Evolutionary conservation across 2,329 filamentous ascomycete genomes (phyloP), one percentile per base, ranked within the genome.

Genomic region (Ustulina deusta): DNA sequence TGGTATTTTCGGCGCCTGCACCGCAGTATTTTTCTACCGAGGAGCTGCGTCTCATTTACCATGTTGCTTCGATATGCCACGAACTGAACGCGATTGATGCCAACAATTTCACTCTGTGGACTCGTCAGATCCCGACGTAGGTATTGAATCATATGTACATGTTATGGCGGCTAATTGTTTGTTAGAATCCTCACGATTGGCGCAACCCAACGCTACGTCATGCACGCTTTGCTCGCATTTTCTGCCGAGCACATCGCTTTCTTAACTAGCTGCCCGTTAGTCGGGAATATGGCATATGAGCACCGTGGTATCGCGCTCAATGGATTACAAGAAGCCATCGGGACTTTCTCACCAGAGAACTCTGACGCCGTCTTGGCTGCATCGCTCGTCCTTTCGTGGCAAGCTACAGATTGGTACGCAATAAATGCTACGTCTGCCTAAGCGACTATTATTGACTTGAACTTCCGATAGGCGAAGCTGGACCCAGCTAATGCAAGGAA

Each of bases 241-340:
- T 97, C 96, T n/a, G 95, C 96, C 61, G 95, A 93, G 76, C 94
- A 98, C 81, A 88, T 99, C 71, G 92, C 94, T 54, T 97, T 93
- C 86, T 87, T 97, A 74, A 96, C 93, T 60, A 90, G 93, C 75
- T 97, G 94, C 75, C 89, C 90, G 42, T 89, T 96, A 72, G 95
- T 94, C 29, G 91, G 92, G 71, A 94, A 94, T 81, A 89, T 98
- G 80, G 93, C 93, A 22, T 96, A 94, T 76, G 92, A 97, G 78
- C 93, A 98, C 79, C 91, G 93, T 64, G 93, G 93, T 29, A 87
- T 92, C 72, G 95, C 96, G 11, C 84, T 97, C 67, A 94, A 92
- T 74, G 95, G 95, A 2, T 83, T 98, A 55, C 93, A 97, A 76
- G 91, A 94, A 76, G 93, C 94, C 32, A 94, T 98, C 73, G 89